These are phyloP conservation scores for Penicillium paneum DNA, from an alignment of 2,329 filamentous ascomycete genomes.

Conservation along the genomic window DNA sequence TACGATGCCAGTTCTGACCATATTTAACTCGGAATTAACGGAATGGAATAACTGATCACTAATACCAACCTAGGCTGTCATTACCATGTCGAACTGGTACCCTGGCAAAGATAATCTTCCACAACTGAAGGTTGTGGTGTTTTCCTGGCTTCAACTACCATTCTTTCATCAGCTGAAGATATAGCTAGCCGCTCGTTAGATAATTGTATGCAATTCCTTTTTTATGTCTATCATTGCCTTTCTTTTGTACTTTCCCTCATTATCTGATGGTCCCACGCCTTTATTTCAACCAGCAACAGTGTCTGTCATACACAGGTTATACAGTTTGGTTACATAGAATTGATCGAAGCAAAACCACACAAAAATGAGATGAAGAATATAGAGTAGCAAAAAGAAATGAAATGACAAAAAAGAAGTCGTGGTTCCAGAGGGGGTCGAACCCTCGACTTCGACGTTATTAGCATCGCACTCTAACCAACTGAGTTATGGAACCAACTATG, in stretches of 20 bases:
- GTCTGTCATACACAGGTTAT: background rate
- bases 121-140: no score
- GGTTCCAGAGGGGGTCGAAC: conserved; percentile 5
- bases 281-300: background rate
- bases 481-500: conserved; percentile 1
- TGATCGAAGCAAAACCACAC: background rate
- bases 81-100: no score
- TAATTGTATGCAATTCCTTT: no score
- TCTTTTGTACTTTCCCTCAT: background rate
- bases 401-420: background rate
- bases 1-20: no score
- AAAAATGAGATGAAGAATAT: background rate
- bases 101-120: no score
- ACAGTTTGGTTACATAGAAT: background rate
- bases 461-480: conserved; percentile 3
- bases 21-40: no score
- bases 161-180: no score
- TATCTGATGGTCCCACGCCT: background rate
- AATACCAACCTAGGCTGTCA: no score
- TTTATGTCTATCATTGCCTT: background rate
- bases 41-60: no score
- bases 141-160: no score
- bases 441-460: conserved; percentile 3
- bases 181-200: no score
- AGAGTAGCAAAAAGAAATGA: background rate